Evolutionary conservation across 768 basidiomycete species (phyloP).

Genomic region (Dentipellis sp.): DNA sequence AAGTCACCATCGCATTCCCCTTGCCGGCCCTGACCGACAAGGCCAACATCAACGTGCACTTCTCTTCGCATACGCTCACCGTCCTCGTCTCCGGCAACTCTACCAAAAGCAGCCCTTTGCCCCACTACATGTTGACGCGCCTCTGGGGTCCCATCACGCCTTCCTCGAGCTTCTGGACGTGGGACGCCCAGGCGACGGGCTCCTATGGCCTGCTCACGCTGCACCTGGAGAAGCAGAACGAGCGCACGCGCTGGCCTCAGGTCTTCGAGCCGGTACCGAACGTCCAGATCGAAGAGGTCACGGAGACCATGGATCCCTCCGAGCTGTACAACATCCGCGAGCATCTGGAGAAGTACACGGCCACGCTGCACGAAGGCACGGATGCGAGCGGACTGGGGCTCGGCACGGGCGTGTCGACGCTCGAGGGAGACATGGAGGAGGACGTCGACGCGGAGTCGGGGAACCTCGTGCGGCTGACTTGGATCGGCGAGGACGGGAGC

Average conservation of each 20-base stretch:
- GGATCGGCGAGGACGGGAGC: slow-evolving; percentile 47
- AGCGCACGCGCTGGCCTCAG: slow-evolving; percentile 79
- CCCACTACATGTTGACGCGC: slow-evolving; percentile 4
- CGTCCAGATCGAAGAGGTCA: slow-evolving; percentile 45
- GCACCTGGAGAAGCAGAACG: slow-evolving; percentile 80
- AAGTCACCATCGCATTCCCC: slow-evolving; percentile 76
- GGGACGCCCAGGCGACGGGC: slow-evolving; percentile 69
- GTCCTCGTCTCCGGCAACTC: slow-evolving; percentile 38
- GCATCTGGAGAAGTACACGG: slow-evolving; percentile 79
- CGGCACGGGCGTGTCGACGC: slow-evolving; percentile 61
- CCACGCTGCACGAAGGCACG: slow-evolving; percentile 43
- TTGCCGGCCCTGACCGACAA: slow-evolving; percentile 65
- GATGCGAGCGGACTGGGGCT: slow-evolving; percentile 46
- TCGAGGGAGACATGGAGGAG: slow-evolving; percentile 88
- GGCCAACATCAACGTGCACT: slow-evolving; percentile 53
- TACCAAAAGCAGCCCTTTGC: not conserved
- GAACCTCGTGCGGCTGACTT: slow-evolving; percentile 51
- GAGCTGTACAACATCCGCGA: slow-evolving; percentile 75
- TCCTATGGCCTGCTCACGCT: slow-evolving; percentile 66
- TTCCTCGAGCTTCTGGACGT: slow-evolving; percentile 87
- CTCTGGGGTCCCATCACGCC: slow-evolving; percentile 79
- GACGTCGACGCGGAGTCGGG: slow-evolving; percentile 78
- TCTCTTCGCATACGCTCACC: slow-evolving; percentile 57
- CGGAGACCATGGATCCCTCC: slow-evolving; percentile 82
- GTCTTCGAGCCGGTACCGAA: slow-evolving; percentile 51